Evolutionary conservation across 768 basidiomycete species (phyloP).

Genomic region (Boletus sp.): DNA sequence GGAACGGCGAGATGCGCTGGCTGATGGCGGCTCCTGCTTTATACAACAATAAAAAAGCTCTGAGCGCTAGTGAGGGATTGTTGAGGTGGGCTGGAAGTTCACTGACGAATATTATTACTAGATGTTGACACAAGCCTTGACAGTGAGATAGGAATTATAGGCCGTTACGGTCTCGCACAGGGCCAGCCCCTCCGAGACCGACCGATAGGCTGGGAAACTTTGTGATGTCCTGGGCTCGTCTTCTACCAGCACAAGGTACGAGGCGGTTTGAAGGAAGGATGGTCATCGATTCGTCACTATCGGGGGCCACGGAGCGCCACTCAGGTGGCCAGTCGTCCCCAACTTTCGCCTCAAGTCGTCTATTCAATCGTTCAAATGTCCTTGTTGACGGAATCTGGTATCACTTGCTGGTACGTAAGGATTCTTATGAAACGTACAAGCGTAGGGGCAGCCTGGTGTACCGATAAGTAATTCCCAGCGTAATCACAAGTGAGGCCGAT

Average conservation of each 20-base stretch:
- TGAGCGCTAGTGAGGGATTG: slow-evolving; percentile 7
- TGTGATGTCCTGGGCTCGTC: neutral
- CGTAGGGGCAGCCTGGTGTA: neutral
- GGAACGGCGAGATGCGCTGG: neutral
- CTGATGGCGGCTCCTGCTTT: neutral
- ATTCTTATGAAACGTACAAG: neutral
- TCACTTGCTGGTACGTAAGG: neutral
- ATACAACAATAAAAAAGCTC: neutral
- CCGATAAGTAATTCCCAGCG: neutral
- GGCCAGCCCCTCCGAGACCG: slow-evolving; percentile 2
- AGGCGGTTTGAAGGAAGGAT: neutral
- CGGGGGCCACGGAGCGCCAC: no score
- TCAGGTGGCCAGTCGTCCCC: neutral
- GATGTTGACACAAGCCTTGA: slow-evolving; percentile 7
- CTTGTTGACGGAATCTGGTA: neutral
- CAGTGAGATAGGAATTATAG: neutral
- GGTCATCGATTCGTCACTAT: neutral
- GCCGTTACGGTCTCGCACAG: slow-evolving; percentile 3
- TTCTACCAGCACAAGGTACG: neutral
- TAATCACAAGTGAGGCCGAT: neutral
- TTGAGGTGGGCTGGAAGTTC: neutral
- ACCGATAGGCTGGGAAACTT: slow-evolving; percentile 8
- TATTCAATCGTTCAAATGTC: neutral
- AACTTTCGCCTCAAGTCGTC: neutral
- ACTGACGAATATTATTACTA: slow-evolving; percentile 4